Evolutionary conservation across 1,284 basidiomycete species (phyloP), one percentile per base, ranked within the genome.

Genomic region (Calocybe gambosa): DNA sequence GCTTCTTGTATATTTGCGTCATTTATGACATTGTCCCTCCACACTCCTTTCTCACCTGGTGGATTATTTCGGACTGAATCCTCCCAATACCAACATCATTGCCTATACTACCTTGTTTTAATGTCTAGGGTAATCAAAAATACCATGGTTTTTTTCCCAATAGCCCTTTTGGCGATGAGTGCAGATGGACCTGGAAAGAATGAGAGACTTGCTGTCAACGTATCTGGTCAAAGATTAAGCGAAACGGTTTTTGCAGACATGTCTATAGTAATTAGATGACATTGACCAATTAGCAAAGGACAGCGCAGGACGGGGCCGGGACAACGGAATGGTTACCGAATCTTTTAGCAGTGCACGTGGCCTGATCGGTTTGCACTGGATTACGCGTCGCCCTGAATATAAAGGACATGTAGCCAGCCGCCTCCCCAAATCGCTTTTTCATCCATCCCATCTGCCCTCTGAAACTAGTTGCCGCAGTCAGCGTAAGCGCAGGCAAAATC

Each of bases 381-480:
- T 70, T 68, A 70, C 68, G 68, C 68, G 68, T 69, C 67, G 59
- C 60, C 52, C 28, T 52, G 52, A 55, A 53, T 62, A 50, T 58
- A 63, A 63, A 66, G 63, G 64, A 57, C 50, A 53, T 49, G 41
- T 50, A 51, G 28, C 49, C 51, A 39, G 19, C 46, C 53, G 19
- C 46, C 53, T 49, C 48, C 47, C 53, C 46, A 35, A 42, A 47
- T 51, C 45, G 50, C 45, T n/a, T 18, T 23, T 38, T 29, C 40
- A 34, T 39, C 38, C 36, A 36, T 35, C 36, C 36, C 41, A 15
- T 39, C 39, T 39, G 28, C 13, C 9, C 28, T 10, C 28, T 29
- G 25, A 26, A 26, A 5, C 25, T 9, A 26, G 5, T 26, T 26
- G 28, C 28, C 13, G 9, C 28, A 31, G 33, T 37, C 37, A 33